A percentile compares a stretch with the other conserved stretches of the same genome.
phyloP scores from a whole-genome alignment of 83 land plant species.

The Picea mariana region DNA sequence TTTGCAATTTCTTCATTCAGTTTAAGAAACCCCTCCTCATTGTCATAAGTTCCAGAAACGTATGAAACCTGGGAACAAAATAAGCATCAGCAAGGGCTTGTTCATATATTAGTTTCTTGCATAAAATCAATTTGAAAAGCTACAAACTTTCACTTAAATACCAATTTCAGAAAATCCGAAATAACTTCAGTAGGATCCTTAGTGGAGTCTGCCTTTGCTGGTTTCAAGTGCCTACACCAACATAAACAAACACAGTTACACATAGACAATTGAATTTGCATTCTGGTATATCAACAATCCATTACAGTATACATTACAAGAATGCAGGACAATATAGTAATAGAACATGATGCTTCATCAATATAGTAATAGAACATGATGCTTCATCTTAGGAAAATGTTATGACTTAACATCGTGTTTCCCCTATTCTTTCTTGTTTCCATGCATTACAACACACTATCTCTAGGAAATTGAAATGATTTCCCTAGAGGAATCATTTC shows the following conservation, averaged over 20 bases:
- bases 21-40: conserved; percentile 61
- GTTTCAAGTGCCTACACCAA: conserved; percentile 52
- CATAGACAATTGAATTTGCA: neutral
- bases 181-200: conserved; percentile 45
- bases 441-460: neutral
- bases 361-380: neutral
- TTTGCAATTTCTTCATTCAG: conserved; percentile 61
- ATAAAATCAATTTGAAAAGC: conserved; percentile 5
- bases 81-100: conserved; percentile 3
- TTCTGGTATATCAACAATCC: neutral
- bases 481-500: no score
- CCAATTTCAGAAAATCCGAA: conserved; percentile 73
- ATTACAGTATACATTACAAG: neutral
- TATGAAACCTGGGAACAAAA: conserved; percentile 69
- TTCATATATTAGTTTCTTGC: neutral
- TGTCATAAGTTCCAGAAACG: conserved; percentile 83
- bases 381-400: neutral
- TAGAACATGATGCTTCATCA: neutral
- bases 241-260: neutral
- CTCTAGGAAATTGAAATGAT: neutral
- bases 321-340: neutral
- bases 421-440: neutral
- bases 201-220: conserved; percentile 33
- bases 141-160: conserved; percentile 20
- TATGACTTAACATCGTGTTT: neutral